Evolutionary conservation across 345 rosid genomes (phyloP).

Genomic region (Psidium guajava): DNA sequence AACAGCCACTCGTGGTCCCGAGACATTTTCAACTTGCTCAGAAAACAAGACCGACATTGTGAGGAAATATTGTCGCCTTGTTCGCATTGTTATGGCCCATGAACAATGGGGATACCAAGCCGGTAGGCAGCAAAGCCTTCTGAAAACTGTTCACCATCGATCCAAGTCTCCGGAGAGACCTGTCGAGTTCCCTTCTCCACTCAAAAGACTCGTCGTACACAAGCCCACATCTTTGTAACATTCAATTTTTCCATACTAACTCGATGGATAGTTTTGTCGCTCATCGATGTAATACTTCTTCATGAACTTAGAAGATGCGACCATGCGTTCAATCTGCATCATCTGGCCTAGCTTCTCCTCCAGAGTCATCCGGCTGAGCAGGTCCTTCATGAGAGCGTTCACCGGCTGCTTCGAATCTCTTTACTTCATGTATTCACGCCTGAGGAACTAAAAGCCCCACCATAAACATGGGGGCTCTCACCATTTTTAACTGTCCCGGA

Average conservation of each 20-base stretch:
- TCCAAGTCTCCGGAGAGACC: slow-evolving; percentile 37
- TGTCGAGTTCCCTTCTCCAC: slow-evolving; percentile 42
- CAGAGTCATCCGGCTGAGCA: no score
- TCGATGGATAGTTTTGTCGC: no score
- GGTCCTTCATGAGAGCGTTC: no score
- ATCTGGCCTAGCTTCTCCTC: neutral
- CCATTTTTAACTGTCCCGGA: no score
- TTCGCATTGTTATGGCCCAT: slow-evolving; percentile 68
- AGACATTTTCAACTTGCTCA: slow-evolving; percentile 16
- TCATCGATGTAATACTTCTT: no score
- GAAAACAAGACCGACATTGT: slow-evolving; percentile 69
- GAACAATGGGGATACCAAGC: slow-evolving; percentile 78
- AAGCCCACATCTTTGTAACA: neutral
- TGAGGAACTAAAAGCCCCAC: no score
- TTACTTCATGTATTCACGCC: no score
- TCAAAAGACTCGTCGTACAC: slow-evolving; percentile 36
- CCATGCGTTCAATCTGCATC: no score
- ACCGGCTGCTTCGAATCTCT: no score
- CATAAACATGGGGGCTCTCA: no score
- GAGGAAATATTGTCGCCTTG: slow-evolving; percentile 86
- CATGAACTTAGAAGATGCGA: no score
- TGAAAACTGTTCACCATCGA: slow-evolving; percentile 43
- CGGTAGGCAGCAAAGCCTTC: slow-evolving; percentile 49
- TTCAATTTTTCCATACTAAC: no score
- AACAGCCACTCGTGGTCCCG: neutral